Evolutionary conservation across 2,329 filamentous ascomycete genomes (phyloP).

Genomic region (Exophiala mesophila): DNA sequence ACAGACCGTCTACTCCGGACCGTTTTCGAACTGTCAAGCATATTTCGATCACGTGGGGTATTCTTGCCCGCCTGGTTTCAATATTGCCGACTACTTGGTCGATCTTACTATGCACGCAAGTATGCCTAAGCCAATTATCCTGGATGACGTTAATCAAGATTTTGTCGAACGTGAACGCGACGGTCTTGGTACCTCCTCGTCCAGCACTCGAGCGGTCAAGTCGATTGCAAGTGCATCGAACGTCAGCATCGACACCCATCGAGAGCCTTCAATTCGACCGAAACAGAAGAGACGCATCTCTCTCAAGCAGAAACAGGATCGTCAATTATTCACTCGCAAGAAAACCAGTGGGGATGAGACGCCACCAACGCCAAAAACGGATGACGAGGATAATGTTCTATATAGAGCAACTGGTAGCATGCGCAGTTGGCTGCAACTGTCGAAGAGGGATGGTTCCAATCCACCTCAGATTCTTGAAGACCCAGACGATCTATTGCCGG

Average conservation of each 20-base stretch:
- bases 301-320: constrained; percentile 78
- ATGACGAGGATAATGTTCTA: constrained; percentile 54
- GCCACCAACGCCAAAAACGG: constrained; percentile 57
- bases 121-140: constrained; percentile 48
- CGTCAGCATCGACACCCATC: constrained; percentile 63
- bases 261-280: constrained; percentile 60
- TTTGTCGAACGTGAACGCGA: constrained; percentile 52
- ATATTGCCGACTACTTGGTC: constrained; percentile 96
- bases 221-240: constrained; percentile 82
- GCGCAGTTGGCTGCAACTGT: constrained; percentile 58
- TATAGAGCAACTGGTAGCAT: constrained; percentile 32
- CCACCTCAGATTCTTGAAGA: constrained; percentile 65
- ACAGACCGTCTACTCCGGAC: constrained; percentile 86
- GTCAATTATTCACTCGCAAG: constrained; percentile 82
- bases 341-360: constrained; percentile 49
- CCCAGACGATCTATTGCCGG: constrained; percentile 55
- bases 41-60: constrained; percentile 95
- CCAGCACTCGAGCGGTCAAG: constrained; percentile 82
- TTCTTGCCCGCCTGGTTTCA: constrained; percentile 90
- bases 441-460: constrained; percentile 49
- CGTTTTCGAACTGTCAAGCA: constrained; percentile 78
- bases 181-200: constrained; percentile 67
- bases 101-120: constrained; percentile 96
- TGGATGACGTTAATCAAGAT: constrained; percentile 55
- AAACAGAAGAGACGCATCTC: constrained; percentile 71